A percentile compares a stretch with the other conserved stretches of the same genome.
phyloP scores from a whole-genome alignment of 208 protist species.

The Strigomonas galati region DNA sequence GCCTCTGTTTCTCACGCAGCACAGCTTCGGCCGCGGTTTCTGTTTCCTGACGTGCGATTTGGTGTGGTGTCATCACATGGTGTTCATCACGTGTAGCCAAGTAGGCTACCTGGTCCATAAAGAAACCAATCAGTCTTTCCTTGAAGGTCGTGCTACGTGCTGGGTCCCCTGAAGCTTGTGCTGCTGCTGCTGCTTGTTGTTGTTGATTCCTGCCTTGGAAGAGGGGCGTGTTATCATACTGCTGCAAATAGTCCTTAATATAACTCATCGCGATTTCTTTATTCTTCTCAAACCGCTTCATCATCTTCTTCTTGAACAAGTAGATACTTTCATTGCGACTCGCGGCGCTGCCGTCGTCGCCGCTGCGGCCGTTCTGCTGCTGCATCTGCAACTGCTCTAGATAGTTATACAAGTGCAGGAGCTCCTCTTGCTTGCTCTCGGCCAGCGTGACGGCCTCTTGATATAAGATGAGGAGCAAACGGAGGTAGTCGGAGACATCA shows the following conservation, averaged over 20 bases:
- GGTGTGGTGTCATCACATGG: conserved; percentile 32
- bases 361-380: conserved; percentile 1
- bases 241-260: conserved; percentile 18
- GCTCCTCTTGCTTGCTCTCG: not conserved
- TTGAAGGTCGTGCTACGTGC: not conserved
- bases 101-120: conserved; percentile 32
- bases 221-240: not conserved
- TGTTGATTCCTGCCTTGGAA: too few species aligned
- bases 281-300: conserved; percentile 12
- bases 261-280: not conserved
- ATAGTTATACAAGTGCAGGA: not conserved
- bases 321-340: not conserved
- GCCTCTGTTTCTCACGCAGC: not conserved
- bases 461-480: conserved; percentile 50
- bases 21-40: conserved; percentile 20
- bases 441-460: conserved; percentile 26
- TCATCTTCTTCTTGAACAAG: conserved; percentile 7
- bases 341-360: not conserved
- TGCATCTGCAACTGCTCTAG: conserved; percentile 4
- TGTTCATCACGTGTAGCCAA: conserved; percentile 32
- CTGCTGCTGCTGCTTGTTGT: not conserved
- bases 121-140: conserved; percentile 39
- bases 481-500: conserved; percentile 45
- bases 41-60: conserved; percentile 28
- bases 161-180: not conserved